Conservation (phyloP, 495 filamentous ascomycete genomes). For the Tuber magnatum region DNA sequence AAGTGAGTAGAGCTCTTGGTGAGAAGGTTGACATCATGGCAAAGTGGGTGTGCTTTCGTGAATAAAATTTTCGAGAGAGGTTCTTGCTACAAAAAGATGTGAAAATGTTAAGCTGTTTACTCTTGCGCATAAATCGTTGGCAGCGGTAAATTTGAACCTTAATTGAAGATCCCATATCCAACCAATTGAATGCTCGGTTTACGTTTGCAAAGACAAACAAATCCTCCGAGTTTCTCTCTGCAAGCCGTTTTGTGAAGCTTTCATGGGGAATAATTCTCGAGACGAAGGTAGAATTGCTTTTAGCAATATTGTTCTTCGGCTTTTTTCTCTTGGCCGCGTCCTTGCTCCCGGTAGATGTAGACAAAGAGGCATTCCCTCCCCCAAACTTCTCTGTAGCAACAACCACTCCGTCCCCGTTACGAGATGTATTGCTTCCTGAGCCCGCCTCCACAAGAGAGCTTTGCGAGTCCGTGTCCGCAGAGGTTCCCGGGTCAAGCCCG, state of each 20-base stretch:
- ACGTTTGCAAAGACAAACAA: constrained; percentile 89
- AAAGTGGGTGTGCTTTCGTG: constrained; percentile 89
- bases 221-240: constrained; percentile 69
- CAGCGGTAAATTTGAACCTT: constrained; percentile 30
- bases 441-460: constrained; percentile 29
- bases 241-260: constrained; percentile 62
- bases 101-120: constrained; percentile 17
- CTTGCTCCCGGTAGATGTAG: constrained; percentile 57
- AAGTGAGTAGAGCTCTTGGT: constrained; percentile 74
- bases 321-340: constrained; percentile 74
- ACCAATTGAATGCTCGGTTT: constrained; percentile 84
- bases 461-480: constrained; percentile 48
- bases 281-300: constrained; percentile 96
- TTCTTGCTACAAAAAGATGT: constrained; percentile 54
- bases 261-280: constrained; percentile 92
- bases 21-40: constrained; percentile 80
- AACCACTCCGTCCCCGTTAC: constrained; percentile 24
- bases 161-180: constrained; percentile 53
- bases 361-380: constrained; percentile 71
- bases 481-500: constrained; percentile 55
- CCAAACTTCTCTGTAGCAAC: constrained; percentile 54
- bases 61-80: constrained; percentile 92
- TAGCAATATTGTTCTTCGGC: constrained; percentile 93
- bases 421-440: constrained; percentile 34
- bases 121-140: constrained; percentile 2